Evolutionary conservation across 352 stramenopile species (phyloP).

Genomic region (Pythium monospermum): DNA sequence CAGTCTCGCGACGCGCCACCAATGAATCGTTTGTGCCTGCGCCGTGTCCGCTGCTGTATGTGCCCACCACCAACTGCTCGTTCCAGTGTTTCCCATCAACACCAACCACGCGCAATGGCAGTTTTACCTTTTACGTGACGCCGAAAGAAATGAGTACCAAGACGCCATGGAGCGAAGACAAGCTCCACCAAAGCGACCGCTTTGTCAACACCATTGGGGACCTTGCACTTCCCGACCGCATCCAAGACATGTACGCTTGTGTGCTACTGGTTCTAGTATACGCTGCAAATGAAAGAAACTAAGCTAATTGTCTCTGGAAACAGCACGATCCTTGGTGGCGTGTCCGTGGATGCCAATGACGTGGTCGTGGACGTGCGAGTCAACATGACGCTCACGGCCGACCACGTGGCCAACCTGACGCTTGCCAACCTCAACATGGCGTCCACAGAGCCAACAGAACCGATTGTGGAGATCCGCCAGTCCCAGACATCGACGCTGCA

Average conservation of each 20-base stretch:
- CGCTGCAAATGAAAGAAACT: too few relatives aligned
- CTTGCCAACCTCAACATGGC: constrained; percentile 13
- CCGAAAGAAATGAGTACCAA: not conserved
- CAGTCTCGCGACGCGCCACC: too few relatives aligned
- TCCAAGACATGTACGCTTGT: constrained; percentile 5
- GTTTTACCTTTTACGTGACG: constrained; percentile 6
- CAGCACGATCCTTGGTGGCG: constrained; percentile 1
- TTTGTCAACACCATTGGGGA: not conserved
- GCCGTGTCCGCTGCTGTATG: constrained; percentile 4
- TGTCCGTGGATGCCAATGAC: not conserved
- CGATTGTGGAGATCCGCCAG: too few relatives aligned
- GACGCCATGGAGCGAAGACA: not conserved
- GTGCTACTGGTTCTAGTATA: not conserved
- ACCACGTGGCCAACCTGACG: constrained; percentile 2
- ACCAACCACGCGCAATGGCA: not conserved
- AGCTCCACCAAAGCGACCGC: constrained; percentile 1
- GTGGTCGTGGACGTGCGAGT: not conserved
- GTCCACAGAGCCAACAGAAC: too few relatives aligned
- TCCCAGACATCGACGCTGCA: not conserved
- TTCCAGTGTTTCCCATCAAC: constrained; percentile 8
- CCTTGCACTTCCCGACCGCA: constrained; percentile 1
- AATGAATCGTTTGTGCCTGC: not conserved
- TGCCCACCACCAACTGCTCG: not conserved
- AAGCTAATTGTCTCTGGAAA: not conserved
- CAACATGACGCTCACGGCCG: not conserved